phyloP scores from a whole-genome alignment of 2,329 filamentous ascomycete genomes.

The Penicillium nordicum region DNA sequence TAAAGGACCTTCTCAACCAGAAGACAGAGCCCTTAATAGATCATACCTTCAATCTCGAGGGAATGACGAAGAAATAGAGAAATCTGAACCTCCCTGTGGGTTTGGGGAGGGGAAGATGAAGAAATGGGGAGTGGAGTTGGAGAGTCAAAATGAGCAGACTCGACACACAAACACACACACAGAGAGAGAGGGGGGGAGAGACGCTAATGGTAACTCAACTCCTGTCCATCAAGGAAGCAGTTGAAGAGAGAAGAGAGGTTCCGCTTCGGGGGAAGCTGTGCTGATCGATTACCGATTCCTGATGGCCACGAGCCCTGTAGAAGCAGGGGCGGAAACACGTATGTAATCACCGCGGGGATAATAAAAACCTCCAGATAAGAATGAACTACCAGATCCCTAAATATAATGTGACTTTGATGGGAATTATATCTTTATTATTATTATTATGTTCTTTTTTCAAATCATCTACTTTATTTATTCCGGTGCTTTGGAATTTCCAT shows the following conservation, averaged over 20 bases:
- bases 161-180: background rate
- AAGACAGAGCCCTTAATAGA: background rate
- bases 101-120: conserved; percentile 15
- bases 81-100: conserved; percentile 16
- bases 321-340: conserved; percentile 7
- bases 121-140: conserved; percentile 12
- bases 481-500: background rate
- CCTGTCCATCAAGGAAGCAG: conserved; percentile 22
- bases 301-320: conserved; percentile 5
- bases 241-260: conserved; percentile 14
- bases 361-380: conserved; percentile 2
- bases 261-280: conserved; percentile 11
- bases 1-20: background rate
- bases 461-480: background rate
- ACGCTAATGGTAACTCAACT: conserved; percentile 16
- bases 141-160: conserved; percentile 17
- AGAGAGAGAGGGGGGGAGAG: background rate
- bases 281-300: conserved; percentile 12
- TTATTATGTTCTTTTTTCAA: background rate
- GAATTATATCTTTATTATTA: background rate
- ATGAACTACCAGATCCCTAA: conserved; percentile 4
- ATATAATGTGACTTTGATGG: background rate
- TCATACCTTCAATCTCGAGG: conserved; percentile 34
- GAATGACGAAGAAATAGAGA: conserved; percentile 30
- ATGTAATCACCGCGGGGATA: conserved; percentile 7